Conservation (phyloP, 2,329 filamentous ascomycete species). For the Cadophora sp. region DNA sequence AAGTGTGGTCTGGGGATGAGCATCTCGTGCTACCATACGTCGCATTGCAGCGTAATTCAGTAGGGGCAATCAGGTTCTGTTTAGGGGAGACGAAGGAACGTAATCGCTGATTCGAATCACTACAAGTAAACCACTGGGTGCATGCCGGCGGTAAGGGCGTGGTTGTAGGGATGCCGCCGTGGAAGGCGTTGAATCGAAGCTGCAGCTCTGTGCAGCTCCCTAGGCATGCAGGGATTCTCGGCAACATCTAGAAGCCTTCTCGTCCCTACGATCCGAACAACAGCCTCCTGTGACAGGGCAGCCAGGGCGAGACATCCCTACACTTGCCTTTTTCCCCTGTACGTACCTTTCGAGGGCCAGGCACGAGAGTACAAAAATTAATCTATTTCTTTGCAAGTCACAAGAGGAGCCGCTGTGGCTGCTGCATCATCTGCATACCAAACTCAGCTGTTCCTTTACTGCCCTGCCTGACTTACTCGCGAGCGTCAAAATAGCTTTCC, state of each 20-base stretch:
- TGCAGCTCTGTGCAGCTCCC: not conserved
- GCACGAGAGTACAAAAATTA: not conserved
- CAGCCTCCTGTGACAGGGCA: conserved; percentile 10
- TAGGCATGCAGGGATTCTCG: conserved; percentile 3
- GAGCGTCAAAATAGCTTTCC: not conserved
- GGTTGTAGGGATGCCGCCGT: not conserved
- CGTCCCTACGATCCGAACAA: conserved; percentile 24
- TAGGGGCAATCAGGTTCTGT: not conserved
- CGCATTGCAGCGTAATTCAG: not conserved
- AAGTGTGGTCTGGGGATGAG: not conserved
- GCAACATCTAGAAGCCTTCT: conserved; percentile 11
- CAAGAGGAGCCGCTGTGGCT: conserved; percentile 27
- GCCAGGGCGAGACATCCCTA: not conserved
- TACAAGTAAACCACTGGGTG: conserved; percentile 12
- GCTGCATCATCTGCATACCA: not conserved
- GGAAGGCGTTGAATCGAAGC: not conserved
- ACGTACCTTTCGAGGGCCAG: not conserved
- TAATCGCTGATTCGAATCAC: not conserved
- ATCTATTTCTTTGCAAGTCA: conserved; percentile 24
- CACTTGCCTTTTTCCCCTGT: not conserved
- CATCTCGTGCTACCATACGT: not conserved
- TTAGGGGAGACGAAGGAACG: not conserved
- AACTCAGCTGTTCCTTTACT: not conserved
- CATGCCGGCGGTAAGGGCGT: conserved; percentile 12
- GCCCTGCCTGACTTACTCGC: not conserved